Evolutionary conservation across 2,329 filamentous ascomycete genomes (phyloP).

Genomic region (Atkinsonella texensis): DNA sequence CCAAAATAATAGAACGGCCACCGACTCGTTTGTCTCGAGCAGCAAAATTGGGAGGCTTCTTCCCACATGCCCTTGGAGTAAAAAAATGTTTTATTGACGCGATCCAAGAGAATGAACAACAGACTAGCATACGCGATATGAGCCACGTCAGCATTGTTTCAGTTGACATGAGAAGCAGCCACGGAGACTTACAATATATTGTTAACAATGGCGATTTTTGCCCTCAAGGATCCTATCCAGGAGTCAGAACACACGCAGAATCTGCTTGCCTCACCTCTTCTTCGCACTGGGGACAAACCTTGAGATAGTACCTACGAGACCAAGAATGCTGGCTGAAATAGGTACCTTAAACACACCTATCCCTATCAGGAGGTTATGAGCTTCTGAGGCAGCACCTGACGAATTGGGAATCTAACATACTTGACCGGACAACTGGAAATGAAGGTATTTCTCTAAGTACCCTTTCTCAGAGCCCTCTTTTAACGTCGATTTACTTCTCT

Average conservation of each 20-base stretch:
- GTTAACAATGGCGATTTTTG: constrained; percentile 23
- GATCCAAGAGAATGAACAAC: constrained; percentile 21
- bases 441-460: constrained; percentile 21
- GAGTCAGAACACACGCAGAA: constrained; percentile 16
- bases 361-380: neutral
- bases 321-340: constrained; percentile 24
- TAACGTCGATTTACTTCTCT: constrained; percentile 15
- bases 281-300: constrained; percentile 17
- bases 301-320: constrained; percentile 18
- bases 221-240: constrained; percentile 20
- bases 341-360: constrained; percentile 16
- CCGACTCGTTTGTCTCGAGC: constrained; percentile 23
- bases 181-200: constrained; percentile 18
- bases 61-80: constrained; percentile 12
- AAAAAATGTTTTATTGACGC: constrained; percentile 3
- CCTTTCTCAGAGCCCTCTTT: constrained; percentile 17
- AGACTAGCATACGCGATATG: constrained; percentile 23
- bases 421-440: constrained; percentile 27
- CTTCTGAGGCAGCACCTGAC: neutral
- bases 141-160: neutral
- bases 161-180: neutral
- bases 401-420: constrained; percentile 4
- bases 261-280: constrained; percentile 19
- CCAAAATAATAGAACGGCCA: constrained; percentile 19
- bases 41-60: constrained; percentile 21